phyloP scores from a whole-genome alignment of 2,329 filamentous ascomycete genomes.

The Blumeria hordei region DNA sequence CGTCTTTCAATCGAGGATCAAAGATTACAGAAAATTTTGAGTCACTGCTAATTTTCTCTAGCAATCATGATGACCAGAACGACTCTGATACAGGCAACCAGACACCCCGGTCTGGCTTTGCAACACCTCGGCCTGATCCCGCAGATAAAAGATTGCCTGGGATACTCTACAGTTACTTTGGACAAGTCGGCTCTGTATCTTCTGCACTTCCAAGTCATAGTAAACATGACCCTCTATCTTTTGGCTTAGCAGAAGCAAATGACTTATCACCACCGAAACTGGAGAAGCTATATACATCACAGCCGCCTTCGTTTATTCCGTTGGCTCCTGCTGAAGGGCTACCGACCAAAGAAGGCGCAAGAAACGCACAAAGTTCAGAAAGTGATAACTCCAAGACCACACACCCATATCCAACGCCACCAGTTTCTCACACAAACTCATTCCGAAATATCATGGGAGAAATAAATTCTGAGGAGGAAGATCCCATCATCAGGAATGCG shows the following conservation, averaged over 20 bases:
- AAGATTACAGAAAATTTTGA: constrained; percentile 1
- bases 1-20: neutral
- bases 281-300: constrained; percentile 7
- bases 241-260: constrained; percentile 7
- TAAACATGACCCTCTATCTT: constrained; percentile 12
- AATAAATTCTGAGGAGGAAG: constrained; percentile 17
- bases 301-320: constrained; percentile 9
- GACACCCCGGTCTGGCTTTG: constrained; percentile 71
- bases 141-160: constrained; percentile 87
- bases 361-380: constrained; percentile 6
- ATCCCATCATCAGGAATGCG: constrained; percentile 6
- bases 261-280: constrained; percentile 6
- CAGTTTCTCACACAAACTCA: constrained; percentile 24
- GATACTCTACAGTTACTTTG: constrained; percentile 89
- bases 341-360: constrained; percentile 4
- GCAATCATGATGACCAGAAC: constrained; percentile 39
- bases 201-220: constrained; percentile 19
- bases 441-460: constrained; percentile 21
- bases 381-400: constrained; percentile 4
- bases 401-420: constrained; percentile 31
- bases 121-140: constrained; percentile 80
- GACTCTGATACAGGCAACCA: constrained; percentile 48
- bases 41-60: constrained; percentile 11
- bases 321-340: constrained; percentile 10
- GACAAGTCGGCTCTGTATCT: constrained; percentile 91